Evolutionary conservation across 2,329 filamentous ascomycete genomes (phyloP).

Genomic region (Furcasterigmium sp.): DNA sequence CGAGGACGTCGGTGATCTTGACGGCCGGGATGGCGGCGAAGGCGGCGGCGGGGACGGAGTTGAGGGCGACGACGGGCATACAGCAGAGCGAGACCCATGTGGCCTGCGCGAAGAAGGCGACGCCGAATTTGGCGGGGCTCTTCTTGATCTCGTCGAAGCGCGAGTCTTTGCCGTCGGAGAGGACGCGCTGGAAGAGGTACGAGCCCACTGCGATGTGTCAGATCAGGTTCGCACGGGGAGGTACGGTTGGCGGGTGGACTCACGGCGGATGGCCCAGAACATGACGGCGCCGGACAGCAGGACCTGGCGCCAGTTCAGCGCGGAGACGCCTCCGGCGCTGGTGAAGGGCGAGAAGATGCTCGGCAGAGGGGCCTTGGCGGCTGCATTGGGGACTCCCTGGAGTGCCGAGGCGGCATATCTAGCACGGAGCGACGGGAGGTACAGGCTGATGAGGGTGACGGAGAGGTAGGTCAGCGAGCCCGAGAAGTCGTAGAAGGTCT

Average conservation of each 20-base stretch:
- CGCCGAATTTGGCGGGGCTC: conserved; percentile 26
- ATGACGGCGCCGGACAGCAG: conserved; percentile 30
- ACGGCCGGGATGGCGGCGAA: conserved; percentile 44
- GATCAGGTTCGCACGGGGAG: conserved; percentile 3
- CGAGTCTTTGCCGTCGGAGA: conserved; percentile 52
- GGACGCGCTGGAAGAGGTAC: conserved; percentile 59
- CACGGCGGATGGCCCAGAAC: conserved; percentile 58
- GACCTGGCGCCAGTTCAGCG: conserved; percentile 55
- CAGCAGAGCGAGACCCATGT: conserved; percentile 64
- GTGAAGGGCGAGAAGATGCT: conserved; percentile 38
- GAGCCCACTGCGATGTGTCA: conserved; percentile 44
- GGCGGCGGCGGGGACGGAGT: conserved; percentile 51
- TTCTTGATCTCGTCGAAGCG: conserved; percentile 37
- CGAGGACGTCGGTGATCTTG: conserved; percentile 48
- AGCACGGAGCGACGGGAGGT: conserved; percentile 53
- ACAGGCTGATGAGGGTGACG: conserved; percentile 56
- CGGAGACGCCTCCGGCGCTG: conserved; percentile 30
- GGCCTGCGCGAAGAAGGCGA: conserved; percentile 49
- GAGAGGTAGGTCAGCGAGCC: conserved; percentile 63
- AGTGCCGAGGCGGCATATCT: conserved; percentile 38
- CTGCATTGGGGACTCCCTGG: conserved; percentile 12
- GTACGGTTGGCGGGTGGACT: conserved; percentile 13
- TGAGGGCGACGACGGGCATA: conserved; percentile 59
- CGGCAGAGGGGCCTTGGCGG: conserved; percentile 35
- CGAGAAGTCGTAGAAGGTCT: conserved; percentile 64